These are phyloP conservation scores for Pythium phragmitis DNA, from an alignment of 352 stramenopile species.

Conservation along the genomic window DNA sequence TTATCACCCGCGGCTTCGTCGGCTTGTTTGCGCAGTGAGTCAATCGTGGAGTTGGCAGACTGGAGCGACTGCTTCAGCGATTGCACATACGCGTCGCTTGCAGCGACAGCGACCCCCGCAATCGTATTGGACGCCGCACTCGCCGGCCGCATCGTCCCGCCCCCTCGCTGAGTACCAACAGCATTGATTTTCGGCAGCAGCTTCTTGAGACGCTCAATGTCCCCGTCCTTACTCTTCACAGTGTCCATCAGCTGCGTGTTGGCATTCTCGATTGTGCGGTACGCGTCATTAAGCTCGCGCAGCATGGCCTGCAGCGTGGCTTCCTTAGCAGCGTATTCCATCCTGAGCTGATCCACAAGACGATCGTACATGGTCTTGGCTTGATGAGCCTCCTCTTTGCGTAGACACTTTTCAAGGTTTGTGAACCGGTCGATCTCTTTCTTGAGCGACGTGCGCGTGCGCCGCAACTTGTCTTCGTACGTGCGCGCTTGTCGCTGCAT, in stretches of 20 bases:
- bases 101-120: not conserved
- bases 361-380: constrained; percentile 47
- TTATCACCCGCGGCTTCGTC: constrained; percentile 36
- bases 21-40: constrained; percentile 40
- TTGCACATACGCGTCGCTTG: constrained; percentile 33
- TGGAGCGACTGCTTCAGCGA: constrained; percentile 48
- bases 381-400: constrained; percentile 55
- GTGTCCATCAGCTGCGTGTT: constrained; percentile 59
- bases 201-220: constrained; percentile 56
- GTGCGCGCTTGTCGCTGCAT: constrained; percentile 43
- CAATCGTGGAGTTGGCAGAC: constrained; percentile 35
- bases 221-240: constrained; percentile 35
- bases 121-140: constrained; percentile 10
- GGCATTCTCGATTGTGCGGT: constrained; percentile 44
- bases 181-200: constrained; percentile 32
- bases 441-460: constrained; percentile 43
- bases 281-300: constrained; percentile 46
- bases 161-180: not conserved
- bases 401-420: constrained; percentile 59
- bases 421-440: constrained; percentile 70
- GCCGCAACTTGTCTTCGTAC: constrained; percentile 54
- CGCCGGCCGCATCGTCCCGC: not conserved
- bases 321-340: constrained; percentile 43
- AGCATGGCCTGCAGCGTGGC: constrained; percentile 46
- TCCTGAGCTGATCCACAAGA: constrained; percentile 41